Base-by-base conservation (phyloP, 2,329 filamentous ascomycete species). In the Fusarium sp. region DNA sequence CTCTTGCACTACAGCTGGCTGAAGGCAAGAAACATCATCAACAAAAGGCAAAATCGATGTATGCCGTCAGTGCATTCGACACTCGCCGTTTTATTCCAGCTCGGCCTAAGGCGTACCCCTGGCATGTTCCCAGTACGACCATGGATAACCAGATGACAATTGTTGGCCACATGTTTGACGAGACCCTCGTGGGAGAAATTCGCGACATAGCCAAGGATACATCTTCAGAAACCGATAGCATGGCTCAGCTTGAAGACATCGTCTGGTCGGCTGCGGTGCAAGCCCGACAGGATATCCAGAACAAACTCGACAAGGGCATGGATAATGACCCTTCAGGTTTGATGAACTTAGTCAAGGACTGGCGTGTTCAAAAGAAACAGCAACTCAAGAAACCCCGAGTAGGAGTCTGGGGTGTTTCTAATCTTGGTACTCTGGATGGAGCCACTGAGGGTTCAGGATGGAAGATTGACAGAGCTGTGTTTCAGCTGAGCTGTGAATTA, bases 391-490 rank as follows among this genome's bases (percentile, higher is more conserved):
- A 71, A 51, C 72, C 75, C 15, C 66, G 75, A 14, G 48, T 41
- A 11, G 36, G 58, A 14, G 64, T 66, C 2, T 72, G 72, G 67
- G 51, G 62, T 18, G 66, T 76, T 11, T 75, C 71, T 21, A 77
- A 77, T 55, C 54, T 77, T 4, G 75, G 75, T 9, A 69, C 63
- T 9, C 33, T 76, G 2, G 71, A 75, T 42, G 74, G 67, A 20
- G 41, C 31, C 9, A 29, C 29, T 18, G 46, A 47, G n/a, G 48
- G 31, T 13, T 8, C 51, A 14, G 54, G 33, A 11, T 76, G 75
- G 75, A 58, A 45, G 21, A 70, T 76, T 10, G 51, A 64, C 59
- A 47, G 50, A 48, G 41, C 73, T 61, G 40, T 61, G 35, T 54
- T 74, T 71, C 58, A 65, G 25, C 48, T 72, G 17, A 70, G 72